Evolutionary conservation across 2,329 filamentous ascomycete genomes (phyloP), one percentile per base, ranked within the genome.

Genomic region (Ceratocystis diversiconidia): DNA sequence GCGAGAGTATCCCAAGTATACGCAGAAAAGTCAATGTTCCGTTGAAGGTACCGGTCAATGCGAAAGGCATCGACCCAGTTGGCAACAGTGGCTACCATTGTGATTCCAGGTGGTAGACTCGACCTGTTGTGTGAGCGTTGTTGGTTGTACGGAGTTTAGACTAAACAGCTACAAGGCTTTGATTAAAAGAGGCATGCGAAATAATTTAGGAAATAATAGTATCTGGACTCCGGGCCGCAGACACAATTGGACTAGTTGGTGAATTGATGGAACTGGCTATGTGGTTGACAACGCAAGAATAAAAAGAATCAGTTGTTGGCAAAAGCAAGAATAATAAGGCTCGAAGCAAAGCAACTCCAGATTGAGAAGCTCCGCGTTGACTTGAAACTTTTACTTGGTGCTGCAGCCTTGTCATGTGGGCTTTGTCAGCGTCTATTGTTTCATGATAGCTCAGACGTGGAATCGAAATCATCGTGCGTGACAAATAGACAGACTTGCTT

Each of bases 1-100:
- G 67, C 69, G 25, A 72, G 67, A 61, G 69, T 68, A 12, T 70
- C 69, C 8, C 57, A 36, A n/a, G 59, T 65, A 36, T 62, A 63
- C 36, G 41, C 50, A 22, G 66, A 65, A 10, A 65, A 12, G 22
- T 67, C 17, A 30, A 62, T 22, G 36, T 52, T 67, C 10, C 63
- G 63, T 17, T 65, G 57, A 10, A 67, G 41, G 19, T 67, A 65
- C 59, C 41, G 63, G 63, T 65, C 66, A 19, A 67, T 62, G 61
- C 66, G 63, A 28, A 67, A 41, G 61, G 61, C 61, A 32, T 64
- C 63, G 22, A 65, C 6, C 63, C 43, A 62, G 52, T 19, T 30
- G 48, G 25, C 4, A 19, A 62, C 44, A 60, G 12, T 43, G 19
- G 28, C 30, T 48, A 28, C 30, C 59, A 62, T 67, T 19, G 7